Conservation (phyloP, 2,329 filamentous ascomycete genomes). For the Amauroascus niger region DNA sequence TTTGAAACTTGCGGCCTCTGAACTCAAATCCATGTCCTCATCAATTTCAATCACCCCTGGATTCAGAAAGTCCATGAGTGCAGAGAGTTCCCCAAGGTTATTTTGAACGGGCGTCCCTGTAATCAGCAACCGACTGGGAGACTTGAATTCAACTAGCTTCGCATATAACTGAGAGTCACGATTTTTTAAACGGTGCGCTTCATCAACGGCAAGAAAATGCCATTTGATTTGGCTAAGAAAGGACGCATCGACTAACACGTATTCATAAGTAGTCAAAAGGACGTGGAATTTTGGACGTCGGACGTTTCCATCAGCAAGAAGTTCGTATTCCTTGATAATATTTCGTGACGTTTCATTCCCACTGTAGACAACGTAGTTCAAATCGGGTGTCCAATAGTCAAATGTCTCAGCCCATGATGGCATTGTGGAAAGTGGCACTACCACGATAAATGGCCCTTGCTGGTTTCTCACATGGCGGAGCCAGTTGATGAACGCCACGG, state of each 20-base stretch:
- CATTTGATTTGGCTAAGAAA: constrained; percentile 88
- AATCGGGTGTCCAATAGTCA: constrained; percentile 86
- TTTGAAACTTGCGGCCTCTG: constrained; percentile 74
- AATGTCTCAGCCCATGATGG: constrained; percentile 98
- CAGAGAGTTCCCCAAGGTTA: constrained; percentile 82
- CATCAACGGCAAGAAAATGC: constrained; percentile 93
- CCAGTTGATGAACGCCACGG: constrained; percentile 95
- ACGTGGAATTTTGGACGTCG: constrained; percentile 94
- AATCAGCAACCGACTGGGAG: constrained; percentile 82
- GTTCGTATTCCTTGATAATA: constrained; percentile 82
- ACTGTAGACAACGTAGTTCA: constrained; percentile 96
- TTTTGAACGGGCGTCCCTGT: constrained; percentile 98
- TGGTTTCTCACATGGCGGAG: constrained; percentile 79
- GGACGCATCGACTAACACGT: constrained; percentile 73
- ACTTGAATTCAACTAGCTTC: constrained; percentile 73
- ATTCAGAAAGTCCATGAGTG: constrained; percentile 91
- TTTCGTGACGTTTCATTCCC: constrained; percentile 77
- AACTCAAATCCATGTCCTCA: constrained; percentile 75
- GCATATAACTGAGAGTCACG: constrained; percentile 86
- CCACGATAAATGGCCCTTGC: constrained; percentile 89
- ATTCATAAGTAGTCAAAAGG: constrained; percentile 95
- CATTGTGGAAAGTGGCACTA: constrained; percentile 95
- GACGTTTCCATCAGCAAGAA: constrained; percentile 74
- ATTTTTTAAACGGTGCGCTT: constrained; percentile 95
- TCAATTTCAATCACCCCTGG: constrained; percentile 89